Percentiles rank a stretch among this genome's conserved stretches.
Conservation (phyloP, 1,139 yeast species). For the Yarrowia galli region DNA sequence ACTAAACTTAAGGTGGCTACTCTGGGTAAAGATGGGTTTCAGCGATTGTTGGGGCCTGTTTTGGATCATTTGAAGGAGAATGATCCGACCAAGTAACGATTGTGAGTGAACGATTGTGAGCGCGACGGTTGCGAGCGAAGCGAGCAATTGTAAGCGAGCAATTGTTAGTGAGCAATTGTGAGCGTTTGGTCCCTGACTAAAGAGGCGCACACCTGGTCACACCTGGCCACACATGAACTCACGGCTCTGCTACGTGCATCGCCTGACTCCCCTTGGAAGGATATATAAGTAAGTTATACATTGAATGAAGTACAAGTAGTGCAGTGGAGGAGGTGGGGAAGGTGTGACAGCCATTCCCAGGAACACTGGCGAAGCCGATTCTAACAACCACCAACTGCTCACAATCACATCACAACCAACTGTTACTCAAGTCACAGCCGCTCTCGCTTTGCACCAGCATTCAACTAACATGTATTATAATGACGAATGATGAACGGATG, state of each 20-base stretch:
- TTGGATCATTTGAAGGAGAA: conserved; percentile 80
- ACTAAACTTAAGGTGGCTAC: conserved; percentile 85
- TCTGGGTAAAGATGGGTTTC: conserved; percentile 90
- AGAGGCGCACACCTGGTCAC: no score
- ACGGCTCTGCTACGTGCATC: no score
- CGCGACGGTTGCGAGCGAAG: not conserved
- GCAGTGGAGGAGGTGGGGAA: no score
- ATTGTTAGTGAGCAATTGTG: no score
- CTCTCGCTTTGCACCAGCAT: not conserved
- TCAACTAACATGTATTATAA: conserved; percentile 38
- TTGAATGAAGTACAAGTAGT: not conserved
- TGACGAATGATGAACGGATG: conserved; percentile 7
- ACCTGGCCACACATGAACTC: no score
- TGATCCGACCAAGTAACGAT: conserved; percentile 64
- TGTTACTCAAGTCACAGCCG: not conserved
- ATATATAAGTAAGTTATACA: conserved; percentile 32
- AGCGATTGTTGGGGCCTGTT: conserved; percentile 91
- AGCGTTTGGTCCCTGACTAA: no score
- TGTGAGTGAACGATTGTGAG: not conserved
- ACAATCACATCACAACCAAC: no score
- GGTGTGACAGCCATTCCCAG: no score
- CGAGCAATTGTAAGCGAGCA: not conserved
- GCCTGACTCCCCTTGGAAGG: not conserved
- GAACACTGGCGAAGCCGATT: no score
- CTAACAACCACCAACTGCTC: no score